Conservation (phyloP, 1,284 basidiomycete species). For the Ustilago cynodontis region DNA sequence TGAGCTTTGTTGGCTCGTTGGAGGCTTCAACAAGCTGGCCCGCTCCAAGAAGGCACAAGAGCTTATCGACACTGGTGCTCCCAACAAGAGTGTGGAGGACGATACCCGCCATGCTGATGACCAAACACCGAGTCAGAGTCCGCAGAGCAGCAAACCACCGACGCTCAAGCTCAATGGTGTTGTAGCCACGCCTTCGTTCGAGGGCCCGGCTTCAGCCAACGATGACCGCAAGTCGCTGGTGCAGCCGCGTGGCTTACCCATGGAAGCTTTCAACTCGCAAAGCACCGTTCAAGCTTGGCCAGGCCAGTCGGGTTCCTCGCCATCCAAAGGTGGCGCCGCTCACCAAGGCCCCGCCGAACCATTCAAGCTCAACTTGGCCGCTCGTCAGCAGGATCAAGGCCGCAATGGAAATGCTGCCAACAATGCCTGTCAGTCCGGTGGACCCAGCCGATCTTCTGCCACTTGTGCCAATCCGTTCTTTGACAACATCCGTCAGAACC, state of each 20-base stretch:
- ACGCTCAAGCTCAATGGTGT: slow-evolving; percentile 36
- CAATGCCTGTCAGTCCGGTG: slow-evolving; percentile 1
- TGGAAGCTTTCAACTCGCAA: slow-evolving; percentile 61
- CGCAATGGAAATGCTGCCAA: not conserved
- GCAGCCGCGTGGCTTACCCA: slow-evolving; percentile 59
- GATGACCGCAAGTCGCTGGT: slow-evolving; percentile 46
- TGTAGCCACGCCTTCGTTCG: slow-evolving; percentile 12
- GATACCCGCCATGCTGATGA: not conserved
- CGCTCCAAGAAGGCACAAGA: slow-evolving; percentile 33
- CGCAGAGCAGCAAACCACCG: slow-evolving; percentile 20
- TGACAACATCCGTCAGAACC: slow-evolving; percentile 94
- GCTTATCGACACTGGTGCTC: slow-evolving; percentile 39
- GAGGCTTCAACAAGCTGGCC: slow-evolving; percentile 62
- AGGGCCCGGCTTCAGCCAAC: slow-evolving; percentile 11
- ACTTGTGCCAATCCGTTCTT: slow-evolving; percentile 73
- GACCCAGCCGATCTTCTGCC: slow-evolving; percentile 18
- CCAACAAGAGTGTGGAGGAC: slow-evolving; percentile 4
- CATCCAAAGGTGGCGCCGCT: slow-evolving; percentile 14
- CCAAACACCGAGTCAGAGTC: not conserved
- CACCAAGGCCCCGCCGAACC: slow-evolving; percentile 11
- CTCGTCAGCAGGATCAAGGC: slow-evolving; percentile 20
- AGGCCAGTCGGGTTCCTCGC: slow-evolving; percentile 27
- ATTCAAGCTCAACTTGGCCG: slow-evolving; percentile 23
- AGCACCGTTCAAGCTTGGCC: slow-evolving; percentile 54
- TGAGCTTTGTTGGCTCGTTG: slow-evolving; percentile 65